Evolutionary conservation across 2,329 filamentous ascomycete species (phyloP).

Genomic region (Lasiodiplodia sp.): DNA sequence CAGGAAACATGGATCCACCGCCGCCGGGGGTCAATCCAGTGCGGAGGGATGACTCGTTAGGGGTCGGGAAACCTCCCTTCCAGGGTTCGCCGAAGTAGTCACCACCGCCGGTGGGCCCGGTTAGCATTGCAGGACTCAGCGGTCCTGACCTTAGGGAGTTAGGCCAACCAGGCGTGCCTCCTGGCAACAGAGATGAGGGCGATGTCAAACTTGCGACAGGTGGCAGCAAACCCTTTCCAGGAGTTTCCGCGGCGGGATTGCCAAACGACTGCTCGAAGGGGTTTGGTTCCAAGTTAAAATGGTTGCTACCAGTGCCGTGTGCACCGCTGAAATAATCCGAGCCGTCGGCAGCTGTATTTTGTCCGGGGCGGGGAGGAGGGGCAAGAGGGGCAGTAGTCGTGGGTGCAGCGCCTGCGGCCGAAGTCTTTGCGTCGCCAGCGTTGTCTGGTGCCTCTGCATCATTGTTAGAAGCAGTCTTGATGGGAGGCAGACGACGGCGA

Average conservation of each 20-base stretch:
- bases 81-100: conserved; percentile 91
- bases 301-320: conserved; percentile 44
- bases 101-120: conserved; percentile 72
- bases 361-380: conserved; percentile 57
- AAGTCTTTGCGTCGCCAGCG: conserved; percentile 35
- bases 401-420: conserved; percentile 41
- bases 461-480: conserved; percentile 1
- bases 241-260: conserved; percentile 73
- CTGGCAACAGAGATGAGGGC: conserved; percentile 75
- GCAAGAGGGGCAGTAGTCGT: conserved; percentile 58
- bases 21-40: conserved; percentile 93
- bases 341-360: conserved; percentile 35
- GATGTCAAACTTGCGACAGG: conserved; percentile 91
- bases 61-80: conserved; percentile 86
- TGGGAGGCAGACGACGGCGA: not conserved
- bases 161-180: conserved; percentile 76
- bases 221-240: conserved; percentile 80
- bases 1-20: conserved; percentile 96
- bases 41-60: conserved; percentile 92
- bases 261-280: conserved; percentile 97
- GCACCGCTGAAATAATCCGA: conserved; percentile 58
- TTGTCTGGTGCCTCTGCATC: conserved; percentile 29
- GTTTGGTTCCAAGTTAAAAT: conserved; percentile 84
- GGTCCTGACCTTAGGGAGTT: conserved; percentile 90
- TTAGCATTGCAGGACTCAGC: conserved; percentile 95